These are phyloP conservation scores for Eucalyptus fibrosa DNA, from an alignment of 345 rosid species.

Conservation along the genomic window DNA sequence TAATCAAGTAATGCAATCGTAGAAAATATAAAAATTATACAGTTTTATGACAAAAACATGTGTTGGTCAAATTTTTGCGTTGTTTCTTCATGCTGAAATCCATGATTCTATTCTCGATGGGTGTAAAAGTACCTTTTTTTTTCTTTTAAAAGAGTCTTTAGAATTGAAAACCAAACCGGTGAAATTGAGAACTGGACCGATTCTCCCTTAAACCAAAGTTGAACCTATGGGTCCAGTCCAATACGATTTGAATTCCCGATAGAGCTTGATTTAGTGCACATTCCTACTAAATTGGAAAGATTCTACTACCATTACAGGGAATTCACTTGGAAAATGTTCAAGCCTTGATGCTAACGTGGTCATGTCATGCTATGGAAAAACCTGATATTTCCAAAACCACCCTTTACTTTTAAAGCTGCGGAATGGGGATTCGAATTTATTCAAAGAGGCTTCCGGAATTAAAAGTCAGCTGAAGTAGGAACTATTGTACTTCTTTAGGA, in stretches of 20 bases:
- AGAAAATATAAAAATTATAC: neutral
- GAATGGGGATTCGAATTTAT: neutral
- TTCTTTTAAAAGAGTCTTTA: neutral
- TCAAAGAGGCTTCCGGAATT: neutral
- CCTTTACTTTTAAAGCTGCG: neutral
- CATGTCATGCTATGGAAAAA: neutral
- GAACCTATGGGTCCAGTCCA: accelerated
- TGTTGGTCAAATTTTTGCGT: neutral
- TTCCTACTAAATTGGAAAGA: neutral
- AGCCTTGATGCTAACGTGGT: neutral
- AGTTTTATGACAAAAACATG: neutral
- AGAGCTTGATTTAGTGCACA: neutral
- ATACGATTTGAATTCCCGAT: neutral
- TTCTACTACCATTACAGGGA: neutral
- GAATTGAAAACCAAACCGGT: neutral
- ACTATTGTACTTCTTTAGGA: neutral
- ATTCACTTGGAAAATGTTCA: neutral
- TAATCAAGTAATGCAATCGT: constrained; percentile 26
- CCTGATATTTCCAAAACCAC: neutral
- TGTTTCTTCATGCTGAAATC: neutral
- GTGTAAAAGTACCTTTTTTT: neutral
- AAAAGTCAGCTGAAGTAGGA: neutral
- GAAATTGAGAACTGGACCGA: neutral
- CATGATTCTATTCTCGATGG: neutral
- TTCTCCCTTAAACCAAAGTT: neutral